Base-by-base conservation (phyloP, 2,329 filamentous ascomycete genomes). In the Ophiostoma ulmi region DNA sequence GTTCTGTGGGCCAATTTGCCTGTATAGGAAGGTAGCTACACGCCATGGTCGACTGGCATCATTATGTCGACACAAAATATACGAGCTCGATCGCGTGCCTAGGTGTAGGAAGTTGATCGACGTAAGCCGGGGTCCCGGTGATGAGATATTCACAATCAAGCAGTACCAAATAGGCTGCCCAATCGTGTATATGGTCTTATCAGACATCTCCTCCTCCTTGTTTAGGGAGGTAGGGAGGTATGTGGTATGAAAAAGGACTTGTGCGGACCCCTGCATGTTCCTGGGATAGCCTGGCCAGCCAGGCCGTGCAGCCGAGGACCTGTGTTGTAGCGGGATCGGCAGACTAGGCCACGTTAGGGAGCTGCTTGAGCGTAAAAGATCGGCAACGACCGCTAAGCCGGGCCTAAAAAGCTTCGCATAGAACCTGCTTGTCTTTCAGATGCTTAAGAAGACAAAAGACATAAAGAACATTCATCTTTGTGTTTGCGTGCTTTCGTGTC, bases 391-490 rank as follows among this genome's bases (percentile, higher is more conserved):
- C 22, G 10, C 52, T 58, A 58, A 26, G 52, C 52, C n/a, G 52
- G 52, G 22, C 52, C 52, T 58, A 58, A 58, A 58, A 58, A 58
- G 52, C 52, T 58, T 58, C 52, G 52, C 52, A 17, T 58, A 14
- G n/a, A 8, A 58, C 52, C n/a, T 58, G 52, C 3, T 10, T 10
- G 52, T 20, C 5, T 48, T 11, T 13, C 8, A 31, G 22, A 26
- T 5, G 52, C 10, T 5, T 48, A 17, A 48, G 31, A 48, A 48
- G 5, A 44, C 5, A 6, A 13, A 48, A 48, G 5, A 48, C 44
- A 48, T 7, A 39, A 11, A 48, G n/a, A 48, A 48, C 5, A 48
- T 20, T 7, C 44, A 7, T 20, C 44, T n/a, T 20, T 48, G 44
- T 2, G 5, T 48, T 3, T 6, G 17, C 7, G 17, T 44, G 13